A percentile compares a stretch with the other conserved stretches of the same genome.
Conservation (phyloP, 352 stramenopile genomes). For the Phytophthora melonis region DNA sequence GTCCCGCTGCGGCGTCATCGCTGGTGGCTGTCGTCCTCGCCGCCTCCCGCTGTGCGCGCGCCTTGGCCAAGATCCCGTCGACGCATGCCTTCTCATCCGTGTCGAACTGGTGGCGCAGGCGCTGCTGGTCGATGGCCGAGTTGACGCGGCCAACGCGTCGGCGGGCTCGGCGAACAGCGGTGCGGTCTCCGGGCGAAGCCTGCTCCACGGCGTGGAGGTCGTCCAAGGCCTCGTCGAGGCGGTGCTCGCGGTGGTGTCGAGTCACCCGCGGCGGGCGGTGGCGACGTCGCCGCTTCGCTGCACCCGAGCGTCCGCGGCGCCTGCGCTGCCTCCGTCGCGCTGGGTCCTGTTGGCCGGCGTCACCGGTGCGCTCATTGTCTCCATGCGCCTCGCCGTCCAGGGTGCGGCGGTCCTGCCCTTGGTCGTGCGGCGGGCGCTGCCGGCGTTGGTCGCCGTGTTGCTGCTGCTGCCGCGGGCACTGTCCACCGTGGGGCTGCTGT, state of each 20-base stretch:
- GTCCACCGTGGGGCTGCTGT: neutral
- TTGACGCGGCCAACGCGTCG: neutral
- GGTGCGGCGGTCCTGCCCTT: too few species aligned
- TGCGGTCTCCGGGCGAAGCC: too few species aligned
- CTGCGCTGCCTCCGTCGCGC: too few species aligned
- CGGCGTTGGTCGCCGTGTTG: too few species aligned
- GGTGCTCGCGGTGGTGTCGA: neutral
- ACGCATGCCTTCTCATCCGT: conserved; percentile 16
- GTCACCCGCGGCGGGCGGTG: too few species aligned
- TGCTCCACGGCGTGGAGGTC: neutral
- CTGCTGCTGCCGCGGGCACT: neutral
- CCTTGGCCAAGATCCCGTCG: neutral
- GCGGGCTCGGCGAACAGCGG: neutral
- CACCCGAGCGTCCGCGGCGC: too few species aligned
- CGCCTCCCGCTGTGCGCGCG: neutral
- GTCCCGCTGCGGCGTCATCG: neutral
- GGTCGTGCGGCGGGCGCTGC: too few species aligned
- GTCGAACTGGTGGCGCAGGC: neutral
- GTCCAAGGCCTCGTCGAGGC: conserved; percentile 17
- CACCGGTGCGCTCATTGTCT: too few species aligned
- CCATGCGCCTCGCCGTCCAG: too few species aligned
- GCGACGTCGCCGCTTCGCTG: neutral
- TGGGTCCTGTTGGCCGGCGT: too few species aligned
- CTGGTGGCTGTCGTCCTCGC: too few species aligned
- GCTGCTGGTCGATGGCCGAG: neutral